These are phyloP conservation scores for Leishmania major DNA, from an alignment of 208 protist genomes.

Conservation along the genomic window DNA sequence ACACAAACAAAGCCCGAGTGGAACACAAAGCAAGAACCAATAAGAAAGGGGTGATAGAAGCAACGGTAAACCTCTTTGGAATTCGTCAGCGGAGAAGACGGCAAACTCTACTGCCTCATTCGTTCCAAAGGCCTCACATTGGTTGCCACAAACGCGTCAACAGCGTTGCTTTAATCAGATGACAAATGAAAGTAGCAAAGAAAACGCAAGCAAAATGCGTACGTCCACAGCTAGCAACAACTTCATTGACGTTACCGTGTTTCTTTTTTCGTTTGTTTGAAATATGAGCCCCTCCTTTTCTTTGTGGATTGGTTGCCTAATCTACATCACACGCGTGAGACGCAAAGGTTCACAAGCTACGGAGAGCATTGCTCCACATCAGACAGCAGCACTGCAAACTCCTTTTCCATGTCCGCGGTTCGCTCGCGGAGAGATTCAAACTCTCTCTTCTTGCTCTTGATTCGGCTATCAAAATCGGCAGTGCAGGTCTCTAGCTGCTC, in stretches of 20 bases:
- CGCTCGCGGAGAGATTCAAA: conserved; percentile 62
- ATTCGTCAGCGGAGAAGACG: neutral
- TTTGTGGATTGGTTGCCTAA: neutral
- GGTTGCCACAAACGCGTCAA: neutral
- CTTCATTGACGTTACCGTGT: neutral
- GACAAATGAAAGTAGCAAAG: neutral
- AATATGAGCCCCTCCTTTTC: neutral
- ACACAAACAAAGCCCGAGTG: neutral
- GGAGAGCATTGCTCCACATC: conserved; percentile 61
- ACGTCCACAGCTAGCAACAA: neutral
- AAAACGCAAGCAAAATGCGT: neutral
- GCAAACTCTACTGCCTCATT: neutral
- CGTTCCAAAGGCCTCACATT: neutral
- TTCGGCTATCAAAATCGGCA: conserved; percentile 57
- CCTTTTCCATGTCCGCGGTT: conserved; percentile 83
- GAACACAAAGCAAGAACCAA: neutral
- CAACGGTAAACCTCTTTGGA: too few species aligned
- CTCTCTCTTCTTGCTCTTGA: conserved; percentile 61
- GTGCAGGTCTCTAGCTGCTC: conserved; percentile 54
- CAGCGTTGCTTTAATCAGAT: neutral
- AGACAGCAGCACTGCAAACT: conserved; percentile 73
- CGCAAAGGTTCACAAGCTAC: neutral
- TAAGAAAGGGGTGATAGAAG: neutral
- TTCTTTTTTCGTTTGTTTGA: neutral
- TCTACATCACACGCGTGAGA: conserved; percentile 19